Percentiles rank a stretch among this genome's conserved stretches.
These are phyloP conservation scores for Spizellomyces punctatus DNA, from an alignment of 192 early-diverging fungal species.

Conservation along the genomic window DNA sequence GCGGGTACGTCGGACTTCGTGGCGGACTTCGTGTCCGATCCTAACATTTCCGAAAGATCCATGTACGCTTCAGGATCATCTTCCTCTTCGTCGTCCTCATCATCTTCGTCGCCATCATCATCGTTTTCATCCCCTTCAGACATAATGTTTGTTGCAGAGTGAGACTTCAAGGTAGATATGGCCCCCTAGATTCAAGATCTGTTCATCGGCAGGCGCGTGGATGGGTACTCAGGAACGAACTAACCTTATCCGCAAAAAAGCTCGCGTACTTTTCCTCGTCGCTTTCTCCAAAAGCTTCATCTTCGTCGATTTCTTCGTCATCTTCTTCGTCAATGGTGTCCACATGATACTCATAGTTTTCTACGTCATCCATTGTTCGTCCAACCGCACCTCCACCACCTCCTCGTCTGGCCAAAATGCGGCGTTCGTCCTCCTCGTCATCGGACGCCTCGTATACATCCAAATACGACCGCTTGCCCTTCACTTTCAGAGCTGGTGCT, in stretches of 20 bases:
- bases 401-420: slow-evolving; percentile 23
- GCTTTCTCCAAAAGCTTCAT: slow-evolving; percentile 83
- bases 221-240: background rate
- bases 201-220: background rate
- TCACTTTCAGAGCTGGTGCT: background rate
- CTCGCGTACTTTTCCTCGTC: slow-evolving; percentile 84
- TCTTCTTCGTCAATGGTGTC: slow-evolving; percentile 82
- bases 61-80: slow-evolving; percentile 55
- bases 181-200: background rate
- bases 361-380: slow-evolving; percentile 56
- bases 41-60: slow-evolving; percentile 68
- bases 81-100: slow-evolving; percentile 49
- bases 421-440: slow-evolving; percentile 27
- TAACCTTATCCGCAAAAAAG: slow-evolving; percentile 58
- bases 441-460: slow-evolving; percentile 41
- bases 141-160: slow-evolving; percentile 17
- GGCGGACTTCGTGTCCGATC: slow-evolving; percentile 9
- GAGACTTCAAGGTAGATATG: slow-evolving; percentile 1
- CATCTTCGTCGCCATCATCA: slow-evolving; percentile 39
- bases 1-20: background rate
- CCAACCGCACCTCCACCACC: slow-evolving; percentile 21
- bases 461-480: slow-evolving; percentile 6
- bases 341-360: slow-evolving; percentile 72
- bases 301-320: slow-evolving; percentile 93
- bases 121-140: slow-evolving; percentile 36